A percentile compares a stretch with the other conserved stretches of the same genome.
These are phyloP conservation scores for Talaromyces sp. DNA, from an alignment of 2,329 filamentous ascomycete species.

Conservation along the genomic window DNA sequence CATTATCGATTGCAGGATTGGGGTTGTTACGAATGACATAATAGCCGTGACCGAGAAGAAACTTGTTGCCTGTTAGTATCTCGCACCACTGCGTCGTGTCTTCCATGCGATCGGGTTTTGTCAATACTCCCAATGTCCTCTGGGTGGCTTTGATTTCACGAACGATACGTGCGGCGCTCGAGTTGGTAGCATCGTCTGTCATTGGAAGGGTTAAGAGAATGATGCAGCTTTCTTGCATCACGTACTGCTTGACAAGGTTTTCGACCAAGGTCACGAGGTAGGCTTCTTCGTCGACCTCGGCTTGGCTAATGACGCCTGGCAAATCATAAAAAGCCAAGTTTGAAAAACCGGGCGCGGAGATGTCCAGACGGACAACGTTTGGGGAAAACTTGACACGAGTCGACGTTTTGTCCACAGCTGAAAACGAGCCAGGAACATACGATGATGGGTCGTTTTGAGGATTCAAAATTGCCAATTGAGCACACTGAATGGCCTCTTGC, in stretches of 20 bases:
- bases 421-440: conserved; percentile 50
- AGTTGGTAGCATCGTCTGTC: conserved; percentile 73
- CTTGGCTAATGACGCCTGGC: conserved; percentile 72
- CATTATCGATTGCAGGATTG: conserved; percentile 38
- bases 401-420: conserved; percentile 23
- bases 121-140: conserved; percentile 70
- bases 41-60: conserved; percentile 67
- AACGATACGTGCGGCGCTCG: conserved; percentile 63
- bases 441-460: conserved; percentile 49
- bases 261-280: conserved; percentile 68
- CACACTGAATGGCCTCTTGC: conserved; percentile 64
- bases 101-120: conserved; percentile 72
- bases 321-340: conserved; percentile 80
- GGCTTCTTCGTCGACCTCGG: conserved; percentile 57
- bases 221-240: conserved; percentile 63
- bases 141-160: conserved; percentile 50
- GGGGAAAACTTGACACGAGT: conserved; percentile 67
- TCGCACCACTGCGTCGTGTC: conserved; percentile 55
- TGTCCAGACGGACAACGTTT: conserved; percentile 72
- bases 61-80: conserved; percentile 59
- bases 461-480: conserved; percentile 72
- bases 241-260: conserved; percentile 65
- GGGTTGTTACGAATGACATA: conserved; percentile 65
- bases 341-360: conserved; percentile 65
- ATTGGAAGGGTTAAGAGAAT: conserved; percentile 74